Evolutionary conservation across 2,329 filamentous ascomycete genomes (phyloP).

Genomic region (Macrophomina tecta): DNA sequence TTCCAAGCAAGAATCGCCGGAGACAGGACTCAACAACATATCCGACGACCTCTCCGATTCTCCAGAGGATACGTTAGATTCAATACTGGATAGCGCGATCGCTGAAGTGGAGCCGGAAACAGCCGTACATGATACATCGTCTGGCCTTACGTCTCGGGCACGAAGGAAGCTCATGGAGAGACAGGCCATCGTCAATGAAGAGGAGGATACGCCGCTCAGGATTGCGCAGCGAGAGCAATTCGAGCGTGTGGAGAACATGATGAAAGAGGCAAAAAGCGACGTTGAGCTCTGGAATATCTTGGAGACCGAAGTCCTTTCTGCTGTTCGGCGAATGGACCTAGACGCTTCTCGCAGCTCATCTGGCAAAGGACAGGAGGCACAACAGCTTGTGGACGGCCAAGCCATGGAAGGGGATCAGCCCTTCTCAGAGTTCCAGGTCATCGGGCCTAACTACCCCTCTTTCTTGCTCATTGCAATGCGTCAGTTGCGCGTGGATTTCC

Average conservation of each 20-base stretch:
- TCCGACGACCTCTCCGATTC: slow-evolving; percentile 3
- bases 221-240: slow-evolving; percentile 28
- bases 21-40: background rate
- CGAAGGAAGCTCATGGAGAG: background rate
- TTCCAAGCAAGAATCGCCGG: background rate
- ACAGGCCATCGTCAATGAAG: background rate
- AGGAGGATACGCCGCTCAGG: slow-evolving; percentile 6
- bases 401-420: background rate
- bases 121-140: background rate
- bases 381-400: background rate
- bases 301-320: slow-evolving; percentile 69
- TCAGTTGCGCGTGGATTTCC: slow-evolving; percentile 65
- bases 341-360: slow-evolving; percentile 31
- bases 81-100: slow-evolving; percentile 10
- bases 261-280: slow-evolving; percentile 65
- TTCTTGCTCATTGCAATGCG: slow-evolving; percentile 64
- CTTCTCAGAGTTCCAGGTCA: slow-evolving; percentile 55
- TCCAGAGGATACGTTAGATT: slow-evolving; percentile 9
- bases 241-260: slow-evolving; percentile 58
- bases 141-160: background rate
- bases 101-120: background rate
- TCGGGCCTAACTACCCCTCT: slow-evolving; percentile 69
- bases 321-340: slow-evolving; percentile 64
- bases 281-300: slow-evolving; percentile 70
- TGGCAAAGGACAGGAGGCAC: background rate